Evolutionary conservation across 2,329 filamentous ascomycete species (phyloP).

Genomic region (Talaromyces marneffei): DNA sequence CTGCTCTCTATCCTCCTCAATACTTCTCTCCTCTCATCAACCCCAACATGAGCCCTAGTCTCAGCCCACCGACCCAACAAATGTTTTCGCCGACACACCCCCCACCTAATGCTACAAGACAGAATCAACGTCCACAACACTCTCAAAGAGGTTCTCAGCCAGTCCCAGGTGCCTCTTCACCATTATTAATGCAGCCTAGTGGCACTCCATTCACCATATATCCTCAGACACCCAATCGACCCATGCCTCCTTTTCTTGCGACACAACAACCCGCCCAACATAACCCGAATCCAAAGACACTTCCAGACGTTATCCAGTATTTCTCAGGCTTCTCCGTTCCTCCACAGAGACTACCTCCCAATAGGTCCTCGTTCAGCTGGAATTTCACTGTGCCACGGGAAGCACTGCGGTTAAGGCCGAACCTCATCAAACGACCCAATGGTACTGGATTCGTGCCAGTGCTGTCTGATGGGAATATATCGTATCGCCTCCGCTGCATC

Average conservation of each 20-base stretch:
- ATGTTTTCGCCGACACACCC: not conserved
- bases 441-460: constrained; percentile 22
- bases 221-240: not conserved
- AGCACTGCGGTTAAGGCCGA: constrained; percentile 31
- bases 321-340: constrained; percentile 27
- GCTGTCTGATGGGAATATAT: constrained; percentile 49
- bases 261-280: not conserved
- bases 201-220: not conserved
- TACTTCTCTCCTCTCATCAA: not conserved
- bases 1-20: not conserved
- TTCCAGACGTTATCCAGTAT: constrained; percentile 27
- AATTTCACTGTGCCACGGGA: constrained; percentile 31
- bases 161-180: not conserved
- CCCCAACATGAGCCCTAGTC: not conserved
- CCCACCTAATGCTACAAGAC: not conserved
- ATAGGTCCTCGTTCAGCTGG: constrained; percentile 26
- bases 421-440: constrained; percentile 6
- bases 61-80: not conserved
- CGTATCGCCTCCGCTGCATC: constrained; percentile 66
- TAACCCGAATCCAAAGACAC: not conserved
- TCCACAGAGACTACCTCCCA: constrained; percentile 26
- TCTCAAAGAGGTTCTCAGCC: not conserved
- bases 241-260: not conserved
- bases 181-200: not conserved
- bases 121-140: not conserved